Conservation (phyloP, 805 yeast genomes). For the Novakomyces olei region DNA sequence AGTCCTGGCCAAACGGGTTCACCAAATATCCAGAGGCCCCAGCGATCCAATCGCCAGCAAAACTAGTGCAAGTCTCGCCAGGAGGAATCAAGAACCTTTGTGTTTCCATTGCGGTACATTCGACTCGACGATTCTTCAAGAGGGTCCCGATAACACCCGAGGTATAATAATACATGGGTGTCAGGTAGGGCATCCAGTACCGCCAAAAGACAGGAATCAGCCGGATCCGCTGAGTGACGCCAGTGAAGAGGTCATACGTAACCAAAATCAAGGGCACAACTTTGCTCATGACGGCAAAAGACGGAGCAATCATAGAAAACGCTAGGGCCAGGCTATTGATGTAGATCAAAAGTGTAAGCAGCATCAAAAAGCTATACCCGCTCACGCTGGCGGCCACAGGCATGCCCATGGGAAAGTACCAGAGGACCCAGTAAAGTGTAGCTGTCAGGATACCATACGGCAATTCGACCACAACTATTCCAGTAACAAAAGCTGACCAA, state of each 20-base stretch:
- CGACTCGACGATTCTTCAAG: conserved; percentile 29
- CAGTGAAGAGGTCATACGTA: conserved; percentile 49
- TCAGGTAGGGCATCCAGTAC: conserved; percentile 47
- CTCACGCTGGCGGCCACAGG: conserved; percentile 29
- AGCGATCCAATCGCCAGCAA: conserved; percentile 30
- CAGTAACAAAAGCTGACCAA: conserved; percentile 36
- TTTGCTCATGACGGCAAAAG: conserved; percentile 27
- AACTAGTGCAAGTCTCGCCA: conserved; percentile 25
- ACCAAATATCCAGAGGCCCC: conserved; percentile 26
- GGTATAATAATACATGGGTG: conserved; percentile 48
- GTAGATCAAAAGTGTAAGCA: conserved; percentile 58
- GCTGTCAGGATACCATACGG: conserved; percentile 33
- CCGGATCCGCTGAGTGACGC: conserved; percentile 39
- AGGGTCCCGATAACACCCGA: conserved; percentile 29
- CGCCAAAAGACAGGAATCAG: conserved; percentile 50
- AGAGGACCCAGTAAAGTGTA: conserved; percentile 38
- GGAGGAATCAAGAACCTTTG: conserved; percentile 32
- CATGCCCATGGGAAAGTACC: conserved; percentile 39
- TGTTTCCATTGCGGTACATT: no score
- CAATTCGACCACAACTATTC: conserved; percentile 33
- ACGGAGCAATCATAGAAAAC: conserved; percentile 17
- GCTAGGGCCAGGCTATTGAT: conserved; percentile 25
- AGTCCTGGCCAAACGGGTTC: conserved; percentile 23
- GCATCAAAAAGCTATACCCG: conserved; percentile 32
- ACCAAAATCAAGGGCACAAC: conserved; percentile 35